Conservation (phyloP, 257 asterid genomes). For the Leonotis leonurus region DNA sequence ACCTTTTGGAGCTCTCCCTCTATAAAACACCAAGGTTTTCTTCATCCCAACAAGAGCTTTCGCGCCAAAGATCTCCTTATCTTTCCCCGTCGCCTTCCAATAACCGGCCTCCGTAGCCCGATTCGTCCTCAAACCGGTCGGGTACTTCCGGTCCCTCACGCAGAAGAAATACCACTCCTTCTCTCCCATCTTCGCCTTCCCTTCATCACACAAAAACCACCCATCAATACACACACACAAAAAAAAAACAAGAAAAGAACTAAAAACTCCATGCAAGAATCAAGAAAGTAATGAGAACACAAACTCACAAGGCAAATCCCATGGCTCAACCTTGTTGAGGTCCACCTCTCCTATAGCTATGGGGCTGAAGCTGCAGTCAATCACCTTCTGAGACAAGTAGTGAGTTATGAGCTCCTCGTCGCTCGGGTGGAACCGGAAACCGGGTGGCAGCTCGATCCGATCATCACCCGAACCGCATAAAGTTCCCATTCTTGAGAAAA, state of each 20-base stretch:
- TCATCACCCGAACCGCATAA: constrained; percentile 17
- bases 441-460: constrained; percentile 54
- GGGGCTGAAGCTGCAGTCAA: constrained; percentile 33
- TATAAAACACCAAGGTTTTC: constrained; percentile 66
- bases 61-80: constrained; percentile 45
- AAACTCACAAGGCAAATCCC: constrained; percentile 83
- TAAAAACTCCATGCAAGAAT: too few relatives aligned
- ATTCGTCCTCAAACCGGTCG: constrained; percentile 72
- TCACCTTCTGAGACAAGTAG: constrained; percentile 43
- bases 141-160: constrained; percentile 62
- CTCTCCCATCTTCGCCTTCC: constrained; percentile 76
- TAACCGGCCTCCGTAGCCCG: constrained; percentile 71
- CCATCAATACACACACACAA: not conserved
- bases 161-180: constrained; percentile 77
- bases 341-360: constrained; percentile 64
- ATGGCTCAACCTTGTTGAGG: constrained; percentile 70
- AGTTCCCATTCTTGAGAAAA: constrained; percentile 20
- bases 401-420: constrained; percentile 71
- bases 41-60: constrained; percentile 61
- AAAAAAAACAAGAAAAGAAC: not conserved
- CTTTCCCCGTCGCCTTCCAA: constrained; percentile 85
- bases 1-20: constrained; percentile 72
- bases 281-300: not conserved
- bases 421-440: constrained; percentile 71
- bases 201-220: constrained; percentile 15